A percentile compares a stretch with the other conserved stretches of the same genome.
Conservation (phyloP, 108 stramenopile species). For the Cylindrotheca fusiformis region DNA sequence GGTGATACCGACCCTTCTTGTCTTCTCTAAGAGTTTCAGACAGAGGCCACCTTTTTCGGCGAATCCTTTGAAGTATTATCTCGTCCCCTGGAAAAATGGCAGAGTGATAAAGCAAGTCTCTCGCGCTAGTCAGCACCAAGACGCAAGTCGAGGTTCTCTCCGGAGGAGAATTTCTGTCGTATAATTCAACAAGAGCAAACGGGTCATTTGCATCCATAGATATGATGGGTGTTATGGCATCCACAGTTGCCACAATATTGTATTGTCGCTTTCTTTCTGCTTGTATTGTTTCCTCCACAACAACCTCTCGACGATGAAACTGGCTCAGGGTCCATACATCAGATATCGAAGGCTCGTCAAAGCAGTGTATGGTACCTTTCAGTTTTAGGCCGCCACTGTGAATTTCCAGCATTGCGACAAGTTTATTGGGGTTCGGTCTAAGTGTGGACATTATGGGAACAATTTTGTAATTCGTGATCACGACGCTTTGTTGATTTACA, state of each 20-base stretch:
- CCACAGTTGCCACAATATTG: slow-evolving; percentile 41
- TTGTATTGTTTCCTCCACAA: slow-evolving; percentile 2
- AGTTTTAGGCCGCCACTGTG: neutral
- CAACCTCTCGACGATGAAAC: slow-evolving; percentile 8
- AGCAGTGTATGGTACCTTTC: no score
- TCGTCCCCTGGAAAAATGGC: slow-evolving; percentile 61
- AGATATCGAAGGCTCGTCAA: neutral
- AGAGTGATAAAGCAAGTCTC: slow-evolving; percentile 50
- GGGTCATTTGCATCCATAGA: slow-evolving; percentile 53
- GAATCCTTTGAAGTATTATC: slow-evolving; percentile 41
- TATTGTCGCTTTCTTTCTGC: slow-evolving; percentile 6
- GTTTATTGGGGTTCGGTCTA: no score
- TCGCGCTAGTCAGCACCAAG: slow-evolving; percentile 51
- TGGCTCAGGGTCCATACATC: slow-evolving; percentile 27
- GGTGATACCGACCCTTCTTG: slow-evolving; percentile 15
- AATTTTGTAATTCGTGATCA: slow-evolving; percentile 6
- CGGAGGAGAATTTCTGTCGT: slow-evolving; percentile 31
- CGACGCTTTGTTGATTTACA: slow-evolving; percentile 1
- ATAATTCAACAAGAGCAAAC: slow-evolving; percentile 71
- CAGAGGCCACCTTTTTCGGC: slow-evolving; percentile 59
- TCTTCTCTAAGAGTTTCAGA: slow-evolving; percentile 33
- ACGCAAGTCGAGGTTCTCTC: slow-evolving; percentile 44
- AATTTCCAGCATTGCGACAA: slow-evolving; percentile 12
- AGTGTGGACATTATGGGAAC: neutral
- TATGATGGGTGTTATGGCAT: slow-evolving; percentile 81